Evolutionary conservation across 805 yeast species (phyloP).

Genomic region (Wickerhamomyces kurtzmanii): DNA sequence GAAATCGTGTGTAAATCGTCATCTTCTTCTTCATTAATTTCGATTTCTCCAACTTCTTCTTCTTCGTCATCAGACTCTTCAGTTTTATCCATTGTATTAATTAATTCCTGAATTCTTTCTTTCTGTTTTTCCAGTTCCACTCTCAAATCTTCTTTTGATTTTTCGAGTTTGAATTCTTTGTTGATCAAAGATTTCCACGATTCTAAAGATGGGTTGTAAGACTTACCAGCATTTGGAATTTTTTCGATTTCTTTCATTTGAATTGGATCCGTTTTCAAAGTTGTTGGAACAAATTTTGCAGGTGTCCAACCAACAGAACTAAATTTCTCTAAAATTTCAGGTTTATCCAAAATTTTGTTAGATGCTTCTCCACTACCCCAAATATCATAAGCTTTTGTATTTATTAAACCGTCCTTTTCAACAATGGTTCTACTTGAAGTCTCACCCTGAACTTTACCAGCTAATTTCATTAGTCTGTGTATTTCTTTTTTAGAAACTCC

Average conservation of each 20-base stretch:
- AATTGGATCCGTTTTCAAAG: constrained; percentile 44
- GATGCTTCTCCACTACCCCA: constrained; percentile 45
- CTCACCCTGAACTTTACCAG: constrained; percentile 62
- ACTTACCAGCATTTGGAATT: constrained; percentile 77
- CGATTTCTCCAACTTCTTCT: constrained; percentile 15
- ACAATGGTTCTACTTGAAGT: constrained; percentile 38
- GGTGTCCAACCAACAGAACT: constrained; percentile 38
- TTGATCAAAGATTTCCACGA: constrained; percentile 72
- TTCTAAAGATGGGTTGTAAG: constrained; percentile 82
- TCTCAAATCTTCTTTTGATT: constrained; percentile 56
- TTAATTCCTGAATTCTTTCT: constrained; percentile 53
- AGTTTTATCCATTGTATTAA: constrained; percentile 50
- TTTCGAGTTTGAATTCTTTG: constrained; percentile 57
- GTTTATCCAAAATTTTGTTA: constrained; percentile 17
- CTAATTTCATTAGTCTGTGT: constrained; percentile 56
- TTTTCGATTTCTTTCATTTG: constrained; percentile 36
- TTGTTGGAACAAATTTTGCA: constrained; percentile 44
- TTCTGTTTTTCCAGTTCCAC: constrained; percentile 51
- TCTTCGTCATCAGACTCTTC: constrained; percentile 37
- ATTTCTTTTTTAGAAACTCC: constrained; percentile 59
- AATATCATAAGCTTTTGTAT: constrained; percentile 46
- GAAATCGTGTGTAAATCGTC: constrained; percentile 25
- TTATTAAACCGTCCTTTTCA: constrained; percentile 56
- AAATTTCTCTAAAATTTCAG: constrained; percentile 26
- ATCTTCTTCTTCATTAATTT: constrained; percentile 27